phyloP scores from a whole-genome alignment of 495 filamentous ascomycete species.

The Penicillium angulare region DNA sequence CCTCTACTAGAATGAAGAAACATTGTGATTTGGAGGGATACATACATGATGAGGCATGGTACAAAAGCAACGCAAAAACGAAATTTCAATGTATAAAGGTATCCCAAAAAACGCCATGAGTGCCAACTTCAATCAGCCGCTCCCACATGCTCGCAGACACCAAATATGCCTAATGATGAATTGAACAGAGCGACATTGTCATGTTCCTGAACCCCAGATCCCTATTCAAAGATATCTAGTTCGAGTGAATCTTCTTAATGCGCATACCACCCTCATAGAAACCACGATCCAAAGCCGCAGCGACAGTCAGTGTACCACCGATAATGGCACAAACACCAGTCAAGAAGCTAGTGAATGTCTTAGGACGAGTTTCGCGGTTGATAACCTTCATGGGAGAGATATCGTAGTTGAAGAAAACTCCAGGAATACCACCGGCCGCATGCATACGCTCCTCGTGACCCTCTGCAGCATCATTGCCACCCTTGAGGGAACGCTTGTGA shows the following conservation, averaged over 20 bases:
- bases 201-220: background rate
- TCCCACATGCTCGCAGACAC: constrained; percentile 3
- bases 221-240: constrained; percentile 18
- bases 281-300: constrained; percentile 86
- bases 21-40: constrained; percentile 4
- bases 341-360: constrained; percentile 85
- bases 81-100: constrained; percentile 25
- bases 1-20: background rate
- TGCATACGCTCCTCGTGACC: constrained; percentile 90
- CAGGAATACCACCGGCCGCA: constrained; percentile 86
- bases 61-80: constrained; percentile 8
- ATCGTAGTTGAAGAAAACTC: constrained; percentile 98
- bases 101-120: constrained; percentile 32
- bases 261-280: constrained; percentile 84
- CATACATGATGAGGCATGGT: constrained; percentile 15
- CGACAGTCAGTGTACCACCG: constrained; percentile 92
- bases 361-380: constrained; percentile 86
- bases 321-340: constrained; percentile 93
- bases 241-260: constrained; percentile 79
- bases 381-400: constrained; percentile 99
- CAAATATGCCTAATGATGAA: background rate
- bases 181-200: background rate
- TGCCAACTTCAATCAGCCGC: constrained; percentile 16
- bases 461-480: constrained; percentile 77
- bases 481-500: constrained; percentile 80